A percentile compares a stretch with the other conserved stretches of the same genome.
These are phyloP conservation scores for Puccinia coronata DNA, from an alignment of 1,284 basidiomycete species.

Conservation along the genomic window DNA sequence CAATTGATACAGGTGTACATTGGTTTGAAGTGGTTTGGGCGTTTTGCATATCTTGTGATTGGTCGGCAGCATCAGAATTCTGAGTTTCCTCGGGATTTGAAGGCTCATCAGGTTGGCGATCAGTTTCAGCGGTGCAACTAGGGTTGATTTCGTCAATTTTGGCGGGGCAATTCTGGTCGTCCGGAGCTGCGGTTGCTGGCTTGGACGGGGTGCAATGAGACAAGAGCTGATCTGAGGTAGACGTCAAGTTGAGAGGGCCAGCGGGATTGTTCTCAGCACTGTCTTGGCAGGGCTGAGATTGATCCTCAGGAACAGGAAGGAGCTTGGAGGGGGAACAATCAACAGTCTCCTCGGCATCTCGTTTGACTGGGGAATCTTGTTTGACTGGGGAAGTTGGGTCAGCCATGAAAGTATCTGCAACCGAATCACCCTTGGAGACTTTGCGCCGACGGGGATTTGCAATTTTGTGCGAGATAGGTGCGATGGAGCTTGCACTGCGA, in stretches of 20 bases:
- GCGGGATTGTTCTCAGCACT: neutral
- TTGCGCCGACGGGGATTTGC: slow-evolving; percentile 31
- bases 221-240: neutral
- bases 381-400: slow-evolving; percentile 6
- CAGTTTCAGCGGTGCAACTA: neutral
- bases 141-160: neutral
- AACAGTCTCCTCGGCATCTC: neutral
- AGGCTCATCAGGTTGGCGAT: neutral
- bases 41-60: neutral
- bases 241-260: neutral
- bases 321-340: slow-evolving; percentile 19
- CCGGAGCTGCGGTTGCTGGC: neutral
- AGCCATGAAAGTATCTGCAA: neutral
- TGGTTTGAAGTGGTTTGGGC: neutral
- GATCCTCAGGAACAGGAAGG: neutral
- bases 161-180: neutral
- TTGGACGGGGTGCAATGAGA: neutral
- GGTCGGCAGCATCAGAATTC: neutral
- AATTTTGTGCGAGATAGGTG: slow-evolving; percentile 36
- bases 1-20: neutral
- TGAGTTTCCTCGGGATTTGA: neutral
- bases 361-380: slow-evolving; percentile 4
- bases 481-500: slow-evolving; percentile 23
- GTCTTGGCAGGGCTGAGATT: neutral
- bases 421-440: slow-evolving; percentile 5